Conservation (phyloP, 2,329 filamentous ascomycete genomes). For the Xylaria sp. region DNA sequence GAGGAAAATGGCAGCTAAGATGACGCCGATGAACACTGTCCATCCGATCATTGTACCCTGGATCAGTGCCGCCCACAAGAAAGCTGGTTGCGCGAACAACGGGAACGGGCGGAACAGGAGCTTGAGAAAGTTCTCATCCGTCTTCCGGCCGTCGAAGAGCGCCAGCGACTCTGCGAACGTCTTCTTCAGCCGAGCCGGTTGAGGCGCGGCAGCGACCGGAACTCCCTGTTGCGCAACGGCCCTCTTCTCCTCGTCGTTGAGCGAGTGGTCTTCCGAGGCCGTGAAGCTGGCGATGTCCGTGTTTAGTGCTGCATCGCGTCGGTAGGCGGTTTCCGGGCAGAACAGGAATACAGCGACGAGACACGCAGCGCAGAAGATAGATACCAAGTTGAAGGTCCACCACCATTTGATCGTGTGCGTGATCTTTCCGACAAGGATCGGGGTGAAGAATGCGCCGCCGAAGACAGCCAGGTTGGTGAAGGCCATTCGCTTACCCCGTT, state of each 20-base stretch:
- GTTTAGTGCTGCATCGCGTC: slow-evolving; percentile 69
- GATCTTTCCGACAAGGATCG: slow-evolving; percentile 89
- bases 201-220: not conserved
- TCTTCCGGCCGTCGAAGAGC: slow-evolving; percentile 82
- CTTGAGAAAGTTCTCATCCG: slow-evolving; percentile 73
- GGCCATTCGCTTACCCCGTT: slow-evolving; percentile 87
- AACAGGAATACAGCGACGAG: slow-evolving; percentile 77
- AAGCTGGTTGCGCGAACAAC: slow-evolving; percentile 81
- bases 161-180: slow-evolving; percentile 66
- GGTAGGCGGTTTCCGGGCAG: slow-evolving; percentile 84
- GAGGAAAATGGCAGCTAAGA: slow-evolving; percentile 82
- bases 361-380: slow-evolving; percentile 77
- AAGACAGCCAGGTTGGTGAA: slow-evolving; percentile 67
- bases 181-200: slow-evolving; percentile 52
- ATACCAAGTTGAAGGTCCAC: slow-evolving; percentile 88
- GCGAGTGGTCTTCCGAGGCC: slow-evolving; percentile 3
- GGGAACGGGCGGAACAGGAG: slow-evolving; percentile 77
- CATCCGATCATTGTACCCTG: slow-evolving; percentile 93
- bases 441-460: slow-evolving; percentile 69
- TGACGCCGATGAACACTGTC: slow-evolving; percentile 90
- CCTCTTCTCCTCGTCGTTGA: not conserved
- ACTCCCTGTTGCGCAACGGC: not conserved
- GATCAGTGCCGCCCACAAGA: slow-evolving; percentile 79
- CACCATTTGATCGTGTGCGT: slow-evolving; percentile 76
- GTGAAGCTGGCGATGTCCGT: slow-evolving; percentile 62